Evolutionary conservation across 2,329 filamentous ascomycete species (phyloP).

Genomic region (Emmonsia crescens): DNA sequence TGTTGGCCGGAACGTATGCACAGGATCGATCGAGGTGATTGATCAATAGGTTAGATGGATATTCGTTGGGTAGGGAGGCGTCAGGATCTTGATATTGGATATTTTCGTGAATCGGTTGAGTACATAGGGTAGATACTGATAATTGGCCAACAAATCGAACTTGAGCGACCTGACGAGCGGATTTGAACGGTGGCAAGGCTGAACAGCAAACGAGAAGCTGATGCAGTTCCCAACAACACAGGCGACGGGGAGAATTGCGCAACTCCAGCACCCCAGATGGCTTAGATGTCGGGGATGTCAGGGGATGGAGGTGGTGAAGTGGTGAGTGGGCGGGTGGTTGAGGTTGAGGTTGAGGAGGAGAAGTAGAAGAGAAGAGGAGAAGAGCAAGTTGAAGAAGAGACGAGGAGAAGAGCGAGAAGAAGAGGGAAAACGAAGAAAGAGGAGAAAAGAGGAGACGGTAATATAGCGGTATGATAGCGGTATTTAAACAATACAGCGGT

Average conservation of each 20-base stretch:
- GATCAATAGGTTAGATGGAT: not conserved
- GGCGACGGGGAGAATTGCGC: not conserved
- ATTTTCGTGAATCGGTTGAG: not conserved
- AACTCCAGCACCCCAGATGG: not conserved
- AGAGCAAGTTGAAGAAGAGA: not conserved
- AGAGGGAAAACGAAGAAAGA: slow-evolving; percentile 1
- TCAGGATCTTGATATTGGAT: not conserved
- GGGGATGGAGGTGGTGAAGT: not conserved
- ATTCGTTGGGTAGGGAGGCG: not conserved
- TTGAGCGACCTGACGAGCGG: not conserved
- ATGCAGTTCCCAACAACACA: not conserved
- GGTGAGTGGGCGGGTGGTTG: not conserved
- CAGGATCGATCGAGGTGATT: not conserved
- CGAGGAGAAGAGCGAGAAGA: not conserved
- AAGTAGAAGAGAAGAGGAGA: not conserved
- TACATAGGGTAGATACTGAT: not conserved
- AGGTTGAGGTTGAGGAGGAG: not conserved
- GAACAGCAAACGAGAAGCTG: not conserved
- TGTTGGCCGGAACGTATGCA: not conserved
- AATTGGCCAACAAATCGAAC: not conserved
- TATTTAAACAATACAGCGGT: not conserved
- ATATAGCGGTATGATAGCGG: slow-evolving; percentile 3
- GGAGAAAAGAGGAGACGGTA: slow-evolving; percentile 3
- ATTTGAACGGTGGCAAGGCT: not conserved
- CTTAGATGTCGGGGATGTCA: not conserved